Base-by-base conservation (phyloP, 2,329 filamentous ascomycete genomes). In the Moelleriella libera region DNA sequence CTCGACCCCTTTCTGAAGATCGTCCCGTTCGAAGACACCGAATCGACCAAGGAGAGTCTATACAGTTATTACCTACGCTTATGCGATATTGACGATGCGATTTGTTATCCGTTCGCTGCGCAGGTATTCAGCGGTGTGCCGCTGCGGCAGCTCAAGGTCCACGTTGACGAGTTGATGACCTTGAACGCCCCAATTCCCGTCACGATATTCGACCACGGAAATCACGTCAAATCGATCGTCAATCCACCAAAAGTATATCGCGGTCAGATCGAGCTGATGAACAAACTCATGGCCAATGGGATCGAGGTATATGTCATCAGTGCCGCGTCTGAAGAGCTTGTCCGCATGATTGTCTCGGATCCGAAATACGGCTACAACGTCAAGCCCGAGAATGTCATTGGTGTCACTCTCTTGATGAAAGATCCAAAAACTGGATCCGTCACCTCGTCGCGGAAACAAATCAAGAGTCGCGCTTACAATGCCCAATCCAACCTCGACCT, bases 101-200 rank as follows among this genome's bases (percentile, higher is more conserved):
- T 70, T 14, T 70, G 68, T 57, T 70, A 70, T 50, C 66, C 66
- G 0, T 70, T 65, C 57, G 61, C 60, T 8, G 66, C 65, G 1
- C 64, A 70, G 49, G 58, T 68, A 48, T 70, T 65, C 45, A 60
- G 61, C 41, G 68, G 66, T 30, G 55, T 70, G 34, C 60, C 67
- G 1, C 60, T 75, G 47, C 61, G 67, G 46, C 63, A 71, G 50
- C 62, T 71, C 37, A 69, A 68, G 56, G 64, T 62, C 49, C 67
- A 68, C 51, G 65, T 70, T 2, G 71, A 72, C 52, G 65, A 72
- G 51, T 61, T 73, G 49, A 68, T 72, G 58, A 62, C 67, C 1
- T 60, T 67, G 48, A 64, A 68, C 55, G 50, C 45, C 30, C 63
- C 61, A 7, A 61, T 70, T 5, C 50, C 58, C 5, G 57, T 59